Base-by-base conservation (phyloP, 2,329 filamentous ascomycete genomes). In the Aspergillus phoenicis region DNA sequence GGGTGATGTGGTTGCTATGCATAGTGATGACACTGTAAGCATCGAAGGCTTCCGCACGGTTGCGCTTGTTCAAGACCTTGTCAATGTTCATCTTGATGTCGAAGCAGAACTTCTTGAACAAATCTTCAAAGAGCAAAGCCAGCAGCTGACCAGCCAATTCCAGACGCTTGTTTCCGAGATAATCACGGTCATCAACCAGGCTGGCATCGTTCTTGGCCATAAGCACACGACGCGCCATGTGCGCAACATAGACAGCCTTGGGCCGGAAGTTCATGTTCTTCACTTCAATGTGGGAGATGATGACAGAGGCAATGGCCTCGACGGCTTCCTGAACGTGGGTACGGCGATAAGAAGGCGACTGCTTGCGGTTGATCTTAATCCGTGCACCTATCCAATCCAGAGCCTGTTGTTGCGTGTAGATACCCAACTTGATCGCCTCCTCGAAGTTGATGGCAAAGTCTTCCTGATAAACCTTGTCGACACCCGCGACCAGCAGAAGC, bases 381-480 rank as follows among this genome's bases (percentile, higher is more conserved):
- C 93, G 86, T 20, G 86, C 81, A 20, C 95, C 94, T 60, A 99
- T 89, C 73, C 93, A 98, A 66, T 99, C 95, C 10, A 99, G 82
- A 1, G 95, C 95, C 77, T 98, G 93, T 65, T 98, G 92, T 73
- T 99, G 95, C 0, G 95, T 98, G 71, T 89, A 91, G 30, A 99
- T 89, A 7, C 90, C 89, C 15, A 89, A 87, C 71, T 91, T 93
- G 62, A 91, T 87, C 3, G 91, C 91, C 67, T 97, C 92, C 71
- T 99, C 95, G 63, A 99, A 96, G 75, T 98, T 99, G 74, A 96
- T 88, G 1, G 92, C 84, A 70, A 99, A 99, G 68, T 94, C 91
- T 72, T 99, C 95, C 75, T 98, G 95, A 71, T 98, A 97, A 55
- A 87, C 85, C 54, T 87, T 89, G 74, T 98, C 93, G 6, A 90